Base-by-base conservation (phyloP, 345 rosid genomes). In the Eucalyptus pauciflora region DNA sequence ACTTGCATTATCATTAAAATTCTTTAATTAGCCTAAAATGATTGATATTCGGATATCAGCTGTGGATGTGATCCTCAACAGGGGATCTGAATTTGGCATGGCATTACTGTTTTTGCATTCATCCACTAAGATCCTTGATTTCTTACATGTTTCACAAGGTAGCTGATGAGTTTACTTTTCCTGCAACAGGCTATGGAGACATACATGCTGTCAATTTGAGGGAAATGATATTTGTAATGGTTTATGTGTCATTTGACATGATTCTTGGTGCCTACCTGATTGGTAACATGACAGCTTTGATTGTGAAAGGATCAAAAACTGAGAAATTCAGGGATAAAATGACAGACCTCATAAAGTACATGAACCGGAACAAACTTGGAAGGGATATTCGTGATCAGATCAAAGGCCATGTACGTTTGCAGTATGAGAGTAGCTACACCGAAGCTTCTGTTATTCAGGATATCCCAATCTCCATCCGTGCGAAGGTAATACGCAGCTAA, bases 221-320 rank as follows among this genome's bases (percentile, higher is more conserved):
- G 93, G 99, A 98, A 93, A 98, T 98, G 99, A 95, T 98, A 92
- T 98, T 98, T 49, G 87, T 97, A 87, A 98, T 98, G 99, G 90
- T 94, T 64, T 98, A 92, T 90, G 97, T 97, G 87, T 98, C 99
- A 14, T 95, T 98, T 67, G 99, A 98, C 92, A 98, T 98, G 99
- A 92, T 98, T 93, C 97, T 98, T 14, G 97, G 99, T 86, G 99
- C 99, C 25, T 98, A 98, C 92, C 92, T 98, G 90, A 95, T 97
- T 50, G 99, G 99, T 92, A 98, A 98, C 93, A 98, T 97, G 96
- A 98, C 99, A 50, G 99, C 99, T 16, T 92, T 98, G 92, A 97
- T 96, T 37, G 99, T 98, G 45, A 98, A 98, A 94, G 99, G 99
- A 87, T 98, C 99, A 58, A 98, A 98, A 91, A 98, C 99, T 6